phyloP scores from a whole-genome alignment of 805 yeast genomes.

The Yamadazyma philogaea region DNA sequence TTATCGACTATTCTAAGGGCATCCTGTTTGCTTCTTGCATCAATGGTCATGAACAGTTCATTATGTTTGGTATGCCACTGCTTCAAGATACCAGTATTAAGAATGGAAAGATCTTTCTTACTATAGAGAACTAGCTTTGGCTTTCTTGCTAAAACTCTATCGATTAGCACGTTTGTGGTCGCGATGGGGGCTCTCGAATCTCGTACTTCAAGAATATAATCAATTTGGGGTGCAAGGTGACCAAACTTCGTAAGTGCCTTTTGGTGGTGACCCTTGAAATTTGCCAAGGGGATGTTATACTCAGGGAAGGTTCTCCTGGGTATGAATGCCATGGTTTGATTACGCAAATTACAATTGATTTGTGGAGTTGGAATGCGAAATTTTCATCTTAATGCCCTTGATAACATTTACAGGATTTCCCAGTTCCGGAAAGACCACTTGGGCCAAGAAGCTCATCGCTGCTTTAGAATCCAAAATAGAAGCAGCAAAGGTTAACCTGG shows the following conservation, averaged over 20 bases:
- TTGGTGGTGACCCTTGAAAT: constrained; percentile 89
- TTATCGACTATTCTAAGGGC: constrained; percentile 48
- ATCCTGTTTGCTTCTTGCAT: constrained; percentile 52
- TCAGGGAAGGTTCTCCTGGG: constrained; percentile 76
- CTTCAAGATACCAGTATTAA: constrained; percentile 33
- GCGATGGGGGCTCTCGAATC: constrained; percentile 89
- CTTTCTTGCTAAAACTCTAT: constrained; percentile 55
- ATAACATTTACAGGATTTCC: constrained; percentile 84
- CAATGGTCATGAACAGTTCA: constrained; percentile 47
- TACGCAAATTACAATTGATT: neutral
- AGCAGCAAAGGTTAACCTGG: constrained; percentile 31
- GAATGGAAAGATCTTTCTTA: constrained; percentile 61
- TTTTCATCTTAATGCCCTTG: constrained; percentile 65
- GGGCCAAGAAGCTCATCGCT: constrained; percentile 56
- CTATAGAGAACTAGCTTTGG: constrained; percentile 69
- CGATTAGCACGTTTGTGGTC: constrained; percentile 77
- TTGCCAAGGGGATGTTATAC: constrained; percentile 65
- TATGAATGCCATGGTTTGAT: constrained; percentile 40
- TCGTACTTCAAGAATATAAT: constrained; percentile 77
- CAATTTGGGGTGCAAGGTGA: constrained; percentile 72
- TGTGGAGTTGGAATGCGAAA: neutral
- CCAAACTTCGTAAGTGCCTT: constrained; percentile 69
- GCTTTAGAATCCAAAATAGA: constrained; percentile 48
- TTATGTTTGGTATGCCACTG: constrained; percentile 31
- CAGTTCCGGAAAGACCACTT: constrained; percentile 74